Evolutionary conservation across 148 eudicot genomes (phyloP).

Genomic region (Rhododendron mucronatum): DNA sequence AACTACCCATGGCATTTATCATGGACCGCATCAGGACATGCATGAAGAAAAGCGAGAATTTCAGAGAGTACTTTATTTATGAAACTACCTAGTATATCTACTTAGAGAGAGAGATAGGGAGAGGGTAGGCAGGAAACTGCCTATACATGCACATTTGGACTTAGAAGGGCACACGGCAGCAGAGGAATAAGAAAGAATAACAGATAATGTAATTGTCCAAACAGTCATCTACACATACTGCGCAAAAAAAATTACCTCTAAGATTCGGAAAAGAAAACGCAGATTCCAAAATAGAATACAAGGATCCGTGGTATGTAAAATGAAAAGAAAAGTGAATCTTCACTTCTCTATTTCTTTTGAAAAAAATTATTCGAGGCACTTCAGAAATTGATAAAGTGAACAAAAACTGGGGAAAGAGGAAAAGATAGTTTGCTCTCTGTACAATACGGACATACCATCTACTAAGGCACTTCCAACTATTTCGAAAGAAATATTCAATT

Average conservation of each 20-base stretch:
- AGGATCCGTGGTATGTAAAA: neutral
- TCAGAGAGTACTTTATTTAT: neutral
- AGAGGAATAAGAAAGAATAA: neutral
- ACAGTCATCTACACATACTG: neutral
- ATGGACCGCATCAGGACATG: neutral
- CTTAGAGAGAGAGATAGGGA: neutral
- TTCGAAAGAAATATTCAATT: neutral
- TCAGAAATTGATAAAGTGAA: neutral
- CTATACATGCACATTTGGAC: neutral
- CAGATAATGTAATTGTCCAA: neutral
- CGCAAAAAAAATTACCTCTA: neutral
- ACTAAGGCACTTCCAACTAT: neutral
- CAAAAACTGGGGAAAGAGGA: neutral
- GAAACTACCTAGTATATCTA: neutral
- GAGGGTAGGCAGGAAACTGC: neutral
- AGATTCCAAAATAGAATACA: neutral
- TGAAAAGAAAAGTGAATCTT: neutral
- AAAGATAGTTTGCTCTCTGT: constrained; percentile 1
- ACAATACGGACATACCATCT: neutral
- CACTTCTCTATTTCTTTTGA: neutral
- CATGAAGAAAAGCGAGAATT: neutral
- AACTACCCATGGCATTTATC: too few relatives aligned
- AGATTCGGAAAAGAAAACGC: neutral
- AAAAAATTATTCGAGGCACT: neutral
- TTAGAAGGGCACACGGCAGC: neutral